Evolutionary conservation across 257 asterid genomes (phyloP), one percentile per base, ranked within the genome.

Genomic region (Plectranthus barbatus): DNA sequence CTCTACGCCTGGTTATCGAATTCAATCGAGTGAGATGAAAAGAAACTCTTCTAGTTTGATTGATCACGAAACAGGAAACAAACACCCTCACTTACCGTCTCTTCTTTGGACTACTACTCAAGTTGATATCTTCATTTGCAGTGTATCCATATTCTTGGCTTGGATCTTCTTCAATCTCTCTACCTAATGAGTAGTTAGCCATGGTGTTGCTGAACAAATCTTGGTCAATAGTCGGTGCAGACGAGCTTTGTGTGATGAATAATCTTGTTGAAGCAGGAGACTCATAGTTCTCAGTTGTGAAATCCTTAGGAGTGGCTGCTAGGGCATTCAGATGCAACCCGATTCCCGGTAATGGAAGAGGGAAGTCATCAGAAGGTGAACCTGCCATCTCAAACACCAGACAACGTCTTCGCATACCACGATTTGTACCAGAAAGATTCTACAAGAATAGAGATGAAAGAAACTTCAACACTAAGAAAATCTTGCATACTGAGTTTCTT

Each of bases 291-390:
- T 73, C 72, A 15, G 72, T 74, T 49, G 76, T 80, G 45, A 62
- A 74, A 61, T 75, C 80, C 54, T 82, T 80, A 26, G 91, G 71
- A 62, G 87, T 75, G 42, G 94, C 13, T 59, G 95, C 84, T 1
- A 87, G 80, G 59, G 90, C 80, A 79, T 93, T 93, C 51, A 93
- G 79, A 74, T 93, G 96, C 85, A 93, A 80, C 57, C 99, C 99
- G 45, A 93, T 85, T 45, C 92, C 87, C 15, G 96, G 88, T 44
- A 93, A 67, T 23, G 73, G 58, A 67, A 76, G 37, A 12, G 67
- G 50, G 9, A 82, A 71, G 60, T 75, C 83, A 64, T 74, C 76
- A 20, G 87, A 77, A 76, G 54, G 55, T 15, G 79, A 70, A 46
- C 62, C 94, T 1, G 64, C 77, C 83, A 48, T 76, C 76, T 87